Evolutionary conservation across 441 rosid species (phyloP).

Genomic region (Mallotus repandus): DNA sequence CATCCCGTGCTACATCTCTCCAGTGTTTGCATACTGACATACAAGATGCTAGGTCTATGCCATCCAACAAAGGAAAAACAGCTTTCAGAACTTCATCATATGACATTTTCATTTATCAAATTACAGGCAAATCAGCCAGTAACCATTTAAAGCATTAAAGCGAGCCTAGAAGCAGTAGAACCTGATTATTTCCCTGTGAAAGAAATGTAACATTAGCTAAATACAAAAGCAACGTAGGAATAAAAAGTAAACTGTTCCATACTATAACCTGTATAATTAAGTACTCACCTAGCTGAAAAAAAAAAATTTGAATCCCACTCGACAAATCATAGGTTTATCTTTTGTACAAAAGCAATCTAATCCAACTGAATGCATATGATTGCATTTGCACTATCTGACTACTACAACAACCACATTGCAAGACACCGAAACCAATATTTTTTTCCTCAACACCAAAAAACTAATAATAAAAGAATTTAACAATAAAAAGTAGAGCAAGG

Average conservation of each 20-base stretch:
- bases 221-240: neutral
- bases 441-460: neutral
- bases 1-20: slow-evolving; percentile 73
- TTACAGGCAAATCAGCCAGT: slow-evolving; percentile 4
- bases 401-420: neutral
- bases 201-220: neutral
- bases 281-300: neutral
- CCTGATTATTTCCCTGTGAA: slow-evolving; percentile 19
- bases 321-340: neutral
- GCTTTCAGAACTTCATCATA: slow-evolving; percentile 67
- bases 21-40: slow-evolving; percentile 78
- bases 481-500: neutral
- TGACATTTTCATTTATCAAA: slow-evolving; percentile 41
- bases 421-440: neutral
- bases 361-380: neutral
- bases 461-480: neutral
- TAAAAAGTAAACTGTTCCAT: neutral
- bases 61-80: slow-evolving; percentile 81
- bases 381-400: neutral
- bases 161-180: neutral
- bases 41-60: slow-evolving; percentile 70
- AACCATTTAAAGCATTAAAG: slow-evolving; percentile 12
- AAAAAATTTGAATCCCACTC: neutral
- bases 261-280: neutral
- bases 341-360: neutral